Conservation (phyloP, 345 rosid species). For the Syzygium aromaticum region DNA sequence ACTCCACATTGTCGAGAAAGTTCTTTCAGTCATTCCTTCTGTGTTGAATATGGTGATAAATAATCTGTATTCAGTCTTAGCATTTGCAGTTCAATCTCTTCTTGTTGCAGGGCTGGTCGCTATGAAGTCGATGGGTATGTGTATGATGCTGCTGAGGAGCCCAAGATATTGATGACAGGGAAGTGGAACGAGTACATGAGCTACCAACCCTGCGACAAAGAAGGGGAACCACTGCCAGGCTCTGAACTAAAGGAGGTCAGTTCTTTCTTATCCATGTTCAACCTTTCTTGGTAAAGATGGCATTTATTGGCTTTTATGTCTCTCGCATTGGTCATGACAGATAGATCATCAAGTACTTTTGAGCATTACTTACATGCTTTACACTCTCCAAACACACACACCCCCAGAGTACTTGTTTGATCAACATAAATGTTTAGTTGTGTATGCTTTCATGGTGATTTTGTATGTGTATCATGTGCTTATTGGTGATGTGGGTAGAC, state of each 20-base stretch:
- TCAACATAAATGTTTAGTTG: not conserved
- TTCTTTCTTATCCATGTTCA: not conserved
- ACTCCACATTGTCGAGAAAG: not conserved
- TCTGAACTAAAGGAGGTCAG: constrained; percentile 59
- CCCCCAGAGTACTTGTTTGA: not conserved
- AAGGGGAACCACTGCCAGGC: constrained; percentile 71
- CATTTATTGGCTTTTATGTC: not conserved
- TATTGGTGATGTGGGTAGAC: not conserved
- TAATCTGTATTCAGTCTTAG: not conserved
- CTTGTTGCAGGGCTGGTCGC: constrained; percentile 58
- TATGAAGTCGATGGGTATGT: constrained; percentile 87
- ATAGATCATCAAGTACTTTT: not conserved
- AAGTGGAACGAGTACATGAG: constrained; percentile 74
- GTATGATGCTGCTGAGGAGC: constrained; percentile 66
- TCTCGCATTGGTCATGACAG: not conserved
- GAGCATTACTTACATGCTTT: not conserved
- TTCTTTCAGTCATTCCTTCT: not conserved
- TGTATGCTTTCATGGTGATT: not conserved
- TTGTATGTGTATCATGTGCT: not conserved
- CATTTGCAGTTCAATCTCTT: not conserved
- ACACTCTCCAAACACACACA: not conserved
- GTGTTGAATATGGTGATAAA: not conserved
- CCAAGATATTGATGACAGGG: constrained; percentile 73
- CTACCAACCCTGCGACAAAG: constrained; percentile 71
- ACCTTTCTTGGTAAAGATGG: not conserved